phyloP scores from a whole-genome alignment of 2,329 filamentous ascomycete species.

The Colletotrichum coccodes region DNA sequence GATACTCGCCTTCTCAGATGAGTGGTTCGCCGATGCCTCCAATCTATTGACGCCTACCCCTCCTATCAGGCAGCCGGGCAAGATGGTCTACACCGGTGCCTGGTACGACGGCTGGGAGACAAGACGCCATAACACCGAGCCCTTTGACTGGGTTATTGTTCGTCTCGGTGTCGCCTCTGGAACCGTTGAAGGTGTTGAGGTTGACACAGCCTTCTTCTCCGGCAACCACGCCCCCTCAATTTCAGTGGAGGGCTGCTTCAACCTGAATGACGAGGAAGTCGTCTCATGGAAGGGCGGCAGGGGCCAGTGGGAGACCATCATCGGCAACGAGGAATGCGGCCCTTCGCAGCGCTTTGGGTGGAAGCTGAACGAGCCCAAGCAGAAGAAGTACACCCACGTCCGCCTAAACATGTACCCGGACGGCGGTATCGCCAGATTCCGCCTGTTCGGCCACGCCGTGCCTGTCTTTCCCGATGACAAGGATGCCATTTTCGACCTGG shows the following conservation, averaged over 20 bases:
- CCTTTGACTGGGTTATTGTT: slow-evolving; percentile 75
- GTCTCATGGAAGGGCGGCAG: slow-evolving; percentile 67
- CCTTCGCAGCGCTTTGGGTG: slow-evolving; percentile 80
- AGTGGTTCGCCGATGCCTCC: slow-evolving; percentile 75
- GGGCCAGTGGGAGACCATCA: slow-evolving; percentile 77
- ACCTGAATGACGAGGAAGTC: slow-evolving; percentile 71
- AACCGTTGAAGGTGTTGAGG: slow-evolving; percentile 77
- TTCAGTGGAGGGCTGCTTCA: slow-evolving; percentile 81
- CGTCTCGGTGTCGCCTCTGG: slow-evolving; percentile 77
- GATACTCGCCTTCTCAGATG: slow-evolving; percentile 72
- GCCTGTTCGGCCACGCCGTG: slow-evolving; percentile 79
- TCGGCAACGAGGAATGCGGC: slow-evolving; percentile 76
- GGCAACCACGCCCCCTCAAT: slow-evolving; percentile 86
- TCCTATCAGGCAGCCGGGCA: slow-evolving; percentile 71
- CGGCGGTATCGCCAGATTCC: slow-evolving; percentile 83
- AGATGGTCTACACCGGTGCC: slow-evolving; percentile 75
- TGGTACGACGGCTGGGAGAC: slow-evolving; percentile 81
- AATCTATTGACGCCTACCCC: slow-evolving; percentile 73
- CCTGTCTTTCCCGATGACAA: slow-evolving; percentile 78
- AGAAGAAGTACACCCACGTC: slow-evolving; percentile 81
- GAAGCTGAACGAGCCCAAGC: slow-evolving; percentile 68
- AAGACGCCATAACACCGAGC: slow-evolving; percentile 70
- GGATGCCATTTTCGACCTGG: slow-evolving; percentile 77
- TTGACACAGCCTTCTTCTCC: slow-evolving; percentile 84
- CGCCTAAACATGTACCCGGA: slow-evolving; percentile 87